Percentiles rank a stretch among this genome's conserved stretches.
phyloP scores from a whole-genome alignment of 108 stramenopile species.

The Aurantiochytrium sp. region DNA sequence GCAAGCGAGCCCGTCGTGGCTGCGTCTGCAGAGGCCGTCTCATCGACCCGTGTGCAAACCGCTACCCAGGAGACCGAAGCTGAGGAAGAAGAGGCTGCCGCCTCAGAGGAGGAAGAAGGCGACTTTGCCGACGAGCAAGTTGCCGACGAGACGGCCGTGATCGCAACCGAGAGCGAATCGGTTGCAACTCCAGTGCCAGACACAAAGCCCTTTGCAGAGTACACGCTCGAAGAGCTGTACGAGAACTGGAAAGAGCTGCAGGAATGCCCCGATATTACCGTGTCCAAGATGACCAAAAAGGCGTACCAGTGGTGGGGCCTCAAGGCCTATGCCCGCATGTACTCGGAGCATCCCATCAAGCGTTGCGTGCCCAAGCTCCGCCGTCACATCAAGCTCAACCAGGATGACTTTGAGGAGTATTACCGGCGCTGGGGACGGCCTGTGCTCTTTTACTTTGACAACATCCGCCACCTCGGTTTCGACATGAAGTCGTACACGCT shows the following conservation, averaged over 20 bases:
- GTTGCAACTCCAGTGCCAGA: neutral
- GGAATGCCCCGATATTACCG: neutral
- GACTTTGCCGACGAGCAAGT: neutral
- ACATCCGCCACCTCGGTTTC: neutral
- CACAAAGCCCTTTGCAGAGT: neutral
- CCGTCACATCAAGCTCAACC: neutral
- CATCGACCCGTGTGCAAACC: neutral
- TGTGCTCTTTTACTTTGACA: neutral
- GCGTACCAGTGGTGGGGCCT: neutral
- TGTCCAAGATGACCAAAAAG: neutral
- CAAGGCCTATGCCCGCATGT: neutral
- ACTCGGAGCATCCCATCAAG: conserved; percentile 2
- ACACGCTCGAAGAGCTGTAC: neutral
- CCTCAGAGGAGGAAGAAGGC: neutral
- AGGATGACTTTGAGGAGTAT: neutral
- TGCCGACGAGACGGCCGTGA: neutral
- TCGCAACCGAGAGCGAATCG: neutral
- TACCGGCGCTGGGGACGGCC: neutral
- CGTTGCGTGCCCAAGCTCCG: neutral
- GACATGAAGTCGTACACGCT: neutral
- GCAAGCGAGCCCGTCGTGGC: neutral
- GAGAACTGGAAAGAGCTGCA: conserved; percentile 5
- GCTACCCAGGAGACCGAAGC: neutral
- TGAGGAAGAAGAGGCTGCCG: neutral
- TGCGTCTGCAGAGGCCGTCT: neutral